Conservation (phyloP, 495 filamentous ascomycete species). For the Rostrohypoxylon terebratum region DNA sequence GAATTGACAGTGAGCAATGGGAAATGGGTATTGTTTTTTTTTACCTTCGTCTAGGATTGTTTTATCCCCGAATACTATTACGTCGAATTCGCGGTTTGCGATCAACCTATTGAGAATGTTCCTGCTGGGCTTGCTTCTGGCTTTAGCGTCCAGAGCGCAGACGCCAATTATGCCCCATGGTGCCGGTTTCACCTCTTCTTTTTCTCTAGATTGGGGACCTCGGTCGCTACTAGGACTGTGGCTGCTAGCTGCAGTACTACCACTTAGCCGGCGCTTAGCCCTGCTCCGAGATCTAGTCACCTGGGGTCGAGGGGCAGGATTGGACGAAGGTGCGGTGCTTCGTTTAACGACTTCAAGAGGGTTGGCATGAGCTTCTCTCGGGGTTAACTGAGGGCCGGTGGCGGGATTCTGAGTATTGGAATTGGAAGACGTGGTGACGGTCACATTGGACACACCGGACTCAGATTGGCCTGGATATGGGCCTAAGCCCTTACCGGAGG, state of each 20-base stretch:
- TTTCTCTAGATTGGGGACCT: conserved; percentile 56
- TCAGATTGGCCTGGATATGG: conserved; percentile 56
- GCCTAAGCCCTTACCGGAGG: conserved; percentile 52
- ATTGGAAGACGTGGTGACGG: conserved; percentile 64
- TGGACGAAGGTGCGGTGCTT: conserved; percentile 42
- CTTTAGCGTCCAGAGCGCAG: conserved; percentile 95
- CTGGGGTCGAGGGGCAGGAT: conserved; percentile 53
- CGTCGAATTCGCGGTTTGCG: conserved; percentile 91
- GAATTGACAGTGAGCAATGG: conserved; percentile 24
- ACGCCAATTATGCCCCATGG: conserved; percentile 80
- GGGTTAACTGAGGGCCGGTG: conserved; percentile 58
- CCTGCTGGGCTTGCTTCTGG: conserved; percentile 92
- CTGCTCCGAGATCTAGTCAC: conserved; percentile 76
- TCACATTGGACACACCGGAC: conserved; percentile 64
- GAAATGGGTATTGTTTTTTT: conserved; percentile 36
- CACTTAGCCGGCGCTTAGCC: conserved; percentile 78
- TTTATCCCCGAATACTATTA: conserved; percentile 97
- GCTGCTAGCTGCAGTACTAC: conserved; percentile 80
- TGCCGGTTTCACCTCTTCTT: conserved; percentile 63
- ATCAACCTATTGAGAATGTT: conserved; percentile 95
- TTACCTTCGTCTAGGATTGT: conserved; percentile 93
- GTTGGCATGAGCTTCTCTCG: conserved; percentile 56
- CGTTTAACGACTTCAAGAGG: conserved; percentile 52
- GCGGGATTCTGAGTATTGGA: conserved; percentile 50
- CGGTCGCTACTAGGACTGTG: conserved; percentile 71